Conservation (phyloP, 2,329 filamentous ascomycete species). For the Thielaviopsis populi region DNA sequence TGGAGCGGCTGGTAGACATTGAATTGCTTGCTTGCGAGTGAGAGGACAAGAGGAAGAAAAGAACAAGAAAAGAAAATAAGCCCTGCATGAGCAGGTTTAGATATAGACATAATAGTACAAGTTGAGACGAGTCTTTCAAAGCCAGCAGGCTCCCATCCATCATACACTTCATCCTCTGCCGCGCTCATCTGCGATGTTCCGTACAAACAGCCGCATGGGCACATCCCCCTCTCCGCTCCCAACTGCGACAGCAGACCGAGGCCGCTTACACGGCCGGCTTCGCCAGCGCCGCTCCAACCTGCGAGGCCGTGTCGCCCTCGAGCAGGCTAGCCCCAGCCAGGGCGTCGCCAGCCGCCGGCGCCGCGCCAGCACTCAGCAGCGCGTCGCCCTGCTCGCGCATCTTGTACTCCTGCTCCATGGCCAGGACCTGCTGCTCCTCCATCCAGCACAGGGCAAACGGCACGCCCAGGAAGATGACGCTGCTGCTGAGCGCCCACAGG, state of each 20-base stretch:
- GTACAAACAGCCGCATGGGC: not conserved
- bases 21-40: not conserved
- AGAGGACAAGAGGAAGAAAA: not conserved
- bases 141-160: not conserved
- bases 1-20: not conserved
- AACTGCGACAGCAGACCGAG: no score
- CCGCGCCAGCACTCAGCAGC: constrained; percentile 35
- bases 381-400: constrained; percentile 88
- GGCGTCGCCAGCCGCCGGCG: not conserved
- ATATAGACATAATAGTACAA: constrained; percentile 10
- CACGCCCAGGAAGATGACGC: constrained; percentile 75
- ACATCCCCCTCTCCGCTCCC: not conserved
- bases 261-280: constrained; percentile 36
- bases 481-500: constrained; percentile 82
- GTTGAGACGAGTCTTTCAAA: constrained; percentile 7
- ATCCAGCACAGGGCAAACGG: constrained; percentile 85
- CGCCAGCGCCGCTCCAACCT: constrained; percentile 35
- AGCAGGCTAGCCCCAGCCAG: constrained; percentile 22
- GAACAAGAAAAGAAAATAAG: not conserved
- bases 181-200: not conserved
- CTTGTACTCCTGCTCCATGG: constrained; percentile 95
- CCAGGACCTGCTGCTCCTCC: constrained; percentile 91
- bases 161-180: not conserved
- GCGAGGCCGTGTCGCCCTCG: constrained; percentile 29
- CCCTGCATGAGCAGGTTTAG: constrained; percentile 4